Percentiles rank a stretch among this genome's conserved stretches.
Evolutionary conservation across 2,329 filamentous ascomycete genomes (phyloP).

Genomic region (Trichoderma citrinoviride): DNA sequence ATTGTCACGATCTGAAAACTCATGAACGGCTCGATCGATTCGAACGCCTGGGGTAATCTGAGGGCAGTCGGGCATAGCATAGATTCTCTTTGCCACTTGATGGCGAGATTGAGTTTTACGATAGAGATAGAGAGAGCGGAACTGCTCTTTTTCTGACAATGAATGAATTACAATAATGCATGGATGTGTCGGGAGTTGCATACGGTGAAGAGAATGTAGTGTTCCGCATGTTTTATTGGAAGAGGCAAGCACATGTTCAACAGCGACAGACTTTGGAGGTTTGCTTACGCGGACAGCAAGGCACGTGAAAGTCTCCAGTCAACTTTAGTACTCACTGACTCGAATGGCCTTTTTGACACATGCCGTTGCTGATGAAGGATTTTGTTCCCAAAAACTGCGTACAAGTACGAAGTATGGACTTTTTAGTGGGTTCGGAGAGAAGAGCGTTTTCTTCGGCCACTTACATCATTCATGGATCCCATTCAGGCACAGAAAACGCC

Average conservation of each 20-base stretch:
- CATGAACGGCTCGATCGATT: conserved; percentile 8
- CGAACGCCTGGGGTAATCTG: conserved; percentile 11
- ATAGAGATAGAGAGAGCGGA: conserved; percentile 20
- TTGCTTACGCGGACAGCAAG: no score
- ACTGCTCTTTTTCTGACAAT: conserved; percentile 10
- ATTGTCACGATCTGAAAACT: conserved; percentile 29
- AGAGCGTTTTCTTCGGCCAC: background rate
- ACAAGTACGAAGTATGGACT: no score
- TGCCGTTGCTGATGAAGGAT: background rate
- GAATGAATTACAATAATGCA: background rate
- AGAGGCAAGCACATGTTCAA: no score
- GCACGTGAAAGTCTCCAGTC: no score
- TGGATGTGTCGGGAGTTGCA: no score
- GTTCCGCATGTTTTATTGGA: no score
- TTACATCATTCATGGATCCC: conserved; percentile 5
- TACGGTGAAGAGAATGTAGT: no score
- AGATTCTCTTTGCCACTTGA: conserved; percentile 13
- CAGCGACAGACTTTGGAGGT: no score
- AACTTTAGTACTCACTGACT: no score
- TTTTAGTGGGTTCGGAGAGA: background rate
- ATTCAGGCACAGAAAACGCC: background rate
- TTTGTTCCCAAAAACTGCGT: background rate
- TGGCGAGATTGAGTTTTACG: conserved; percentile 1
- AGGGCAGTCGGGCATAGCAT: conserved; percentile 20
- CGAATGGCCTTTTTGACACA: no score